These are phyloP conservation scores for Talaromyces sp. DNA, from an alignment of 2,329 filamentous ascomycete genomes.

Conservation along the genomic window DNA sequence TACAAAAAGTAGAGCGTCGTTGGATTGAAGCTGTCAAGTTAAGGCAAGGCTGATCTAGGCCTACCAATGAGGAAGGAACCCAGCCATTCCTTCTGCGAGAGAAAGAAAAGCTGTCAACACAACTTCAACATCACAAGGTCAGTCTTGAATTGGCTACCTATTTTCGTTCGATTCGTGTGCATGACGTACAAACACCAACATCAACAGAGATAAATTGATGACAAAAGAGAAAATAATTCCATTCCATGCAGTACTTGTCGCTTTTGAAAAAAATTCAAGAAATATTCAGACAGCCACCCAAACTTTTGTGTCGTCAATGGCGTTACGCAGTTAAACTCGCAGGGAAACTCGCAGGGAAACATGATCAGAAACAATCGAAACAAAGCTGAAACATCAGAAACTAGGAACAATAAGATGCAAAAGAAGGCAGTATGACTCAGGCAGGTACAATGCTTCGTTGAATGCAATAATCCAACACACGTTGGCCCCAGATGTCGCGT, in stretches of 20 bases:
- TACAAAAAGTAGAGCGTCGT: background rate
- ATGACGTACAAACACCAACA: background rate
- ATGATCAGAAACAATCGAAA: background rate
- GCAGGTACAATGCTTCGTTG: constrained; percentile 21
- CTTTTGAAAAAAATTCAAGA: constrained; percentile 6
- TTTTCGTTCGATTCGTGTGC: background rate
- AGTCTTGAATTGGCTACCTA: background rate
- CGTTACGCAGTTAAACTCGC: background rate
- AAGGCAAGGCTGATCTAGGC: background rate
- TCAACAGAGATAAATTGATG: background rate
- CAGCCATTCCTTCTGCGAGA: background rate
- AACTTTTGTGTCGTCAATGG: constrained; percentile 20
- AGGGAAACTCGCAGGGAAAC: background rate
- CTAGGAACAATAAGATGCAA: background rate
- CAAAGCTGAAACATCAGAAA: background rate
- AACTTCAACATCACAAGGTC: background rate
- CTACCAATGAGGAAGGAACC: background rate
- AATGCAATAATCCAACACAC: constrained; percentile 37
- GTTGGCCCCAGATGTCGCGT: constrained; percentile 42
- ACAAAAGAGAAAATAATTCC: background rate
- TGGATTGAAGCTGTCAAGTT: background rate
- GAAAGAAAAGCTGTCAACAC: background rate
- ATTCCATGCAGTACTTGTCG: constrained; percentile 9
- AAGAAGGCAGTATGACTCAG: background rate
- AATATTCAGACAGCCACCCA: constrained; percentile 22